Base-by-base conservation (phyloP, 2,329 filamentous ascomycete species). In the Pyricularia sp. region DNA sequence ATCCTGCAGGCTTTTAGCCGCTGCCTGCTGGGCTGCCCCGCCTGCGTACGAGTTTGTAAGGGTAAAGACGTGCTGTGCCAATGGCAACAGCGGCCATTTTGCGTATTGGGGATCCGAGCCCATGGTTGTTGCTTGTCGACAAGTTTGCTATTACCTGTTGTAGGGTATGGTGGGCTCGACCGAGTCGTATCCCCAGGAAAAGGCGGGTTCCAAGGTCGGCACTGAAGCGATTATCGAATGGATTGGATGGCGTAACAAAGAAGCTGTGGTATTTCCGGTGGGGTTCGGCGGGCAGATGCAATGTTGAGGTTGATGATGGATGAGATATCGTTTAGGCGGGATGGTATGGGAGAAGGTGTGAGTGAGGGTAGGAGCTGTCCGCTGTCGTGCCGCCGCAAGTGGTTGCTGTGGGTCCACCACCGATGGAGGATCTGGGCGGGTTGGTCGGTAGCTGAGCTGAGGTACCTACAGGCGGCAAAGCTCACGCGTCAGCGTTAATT, bases 1-100 rank as follows among this genome's bases (percentile, higher is more conserved):
- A 86, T 94, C 89, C 83, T 94, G 90, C 70, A 96, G 84, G 71
- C 84, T 84, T 81, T 92, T 91, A 73, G 90, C 84, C 58, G 92
- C 88, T 69, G 86, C 80, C 80, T 94, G 88, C 80, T 94, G 92
- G 70, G 85, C 80, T 69, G 82, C 73, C 77, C 86, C 85, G 70
- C 88, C 81, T 74, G 92, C 88, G 73, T 91, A 90, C 74, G 91
- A 88, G 80, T 94, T 94, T 77, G 91, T 93, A 82, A 95, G 86
- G 77, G 90, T 90, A 83, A 95, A 95, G 81, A 95, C 92, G 78
- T 93, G 89, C 83, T 95, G 92, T 71, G 91, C 87, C 76, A 96
- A 86, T 74, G 91, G 87, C 78, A 95, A 88, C 80, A 93, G 84
- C 71, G 92, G 92, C 83, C 91, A 94, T 81, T 92, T 92, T 75